Base-by-base conservation (phyloP, 1,284 basidiomycete genomes). In the Nidula niveotomentosa region DNA sequence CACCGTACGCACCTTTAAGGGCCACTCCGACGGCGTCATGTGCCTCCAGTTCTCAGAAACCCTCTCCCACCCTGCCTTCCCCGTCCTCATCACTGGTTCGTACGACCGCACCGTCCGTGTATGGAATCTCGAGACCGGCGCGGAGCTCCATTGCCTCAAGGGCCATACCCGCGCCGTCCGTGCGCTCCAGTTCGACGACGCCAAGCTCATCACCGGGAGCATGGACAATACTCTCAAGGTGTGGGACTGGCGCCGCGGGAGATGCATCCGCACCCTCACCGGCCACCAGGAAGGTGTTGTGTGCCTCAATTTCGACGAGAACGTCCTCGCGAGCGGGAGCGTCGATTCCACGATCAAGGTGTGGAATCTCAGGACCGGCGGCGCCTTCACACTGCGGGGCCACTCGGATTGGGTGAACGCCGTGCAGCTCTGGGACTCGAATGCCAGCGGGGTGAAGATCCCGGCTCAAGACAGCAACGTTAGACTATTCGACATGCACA, bases 351-450 rank as follows among this genome's bases (percentile, higher is more conserved):
- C 94, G 1, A 88, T 98, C 73, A 94, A 92, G 69, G 86, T 95
- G 23, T 98, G 96, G 95, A 98, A 98, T 72, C 88, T 97, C 69
- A 85, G 89, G 44, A 96, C 90, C 0, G 94, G 94, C 44, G 91
- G 92, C 59, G 93, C 94, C 51, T 98, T 96, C 71, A 93, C 93
- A 3, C 78, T 99, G 43, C 83, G 94, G 3, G 97, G 97, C 1
- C 97, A 99, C 67, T 79, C 81, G 43, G 96, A 98, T 66, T 98
- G 97, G 96, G 95, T 99, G 58, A 99, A 98, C 69, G 83, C 93
- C 2, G 95, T 99, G 17, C 85, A 90, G 57, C 76, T 99, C 15
- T 99, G 97, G 96, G 93, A 97, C 67, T 85, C 88, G 6, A 82
- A 77, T 51, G 71, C 76, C 58, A 66, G 65, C 36, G 66, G n/a